Conservation (phyloP, 345 rosid species). For the Aegle marmelos region DNA sequence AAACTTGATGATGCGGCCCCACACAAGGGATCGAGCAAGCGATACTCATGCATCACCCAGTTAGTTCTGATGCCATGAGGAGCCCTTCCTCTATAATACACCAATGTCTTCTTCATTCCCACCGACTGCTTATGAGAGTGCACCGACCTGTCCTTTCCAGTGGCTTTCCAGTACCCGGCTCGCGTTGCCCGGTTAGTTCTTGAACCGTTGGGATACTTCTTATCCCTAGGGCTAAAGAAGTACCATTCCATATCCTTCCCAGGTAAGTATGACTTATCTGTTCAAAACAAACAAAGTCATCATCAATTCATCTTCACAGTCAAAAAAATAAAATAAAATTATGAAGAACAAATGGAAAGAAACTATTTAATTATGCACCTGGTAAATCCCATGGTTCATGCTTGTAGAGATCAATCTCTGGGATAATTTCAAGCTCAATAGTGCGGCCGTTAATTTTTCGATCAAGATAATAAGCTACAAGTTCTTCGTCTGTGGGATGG, state of each 20-base stretch:
- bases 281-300: neutral
- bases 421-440: slow-evolving; percentile 75
- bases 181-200: slow-evolving; percentile 73
- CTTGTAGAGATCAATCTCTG: slow-evolving; percentile 77
- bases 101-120: slow-evolving; percentile 83
- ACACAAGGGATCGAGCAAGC: slow-evolving; percentile 35
- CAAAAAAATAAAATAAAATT: neutral
- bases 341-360: neutral
- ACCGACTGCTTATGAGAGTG: slow-evolving; percentile 45
- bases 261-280: slow-evolving; percentile 70
- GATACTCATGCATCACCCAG: slow-evolving; percentile 87
- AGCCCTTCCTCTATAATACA: slow-evolving; percentile 70
- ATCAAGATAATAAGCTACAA: slow-evolving; percentile 70
- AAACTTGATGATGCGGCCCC: slow-evolving; percentile 29
- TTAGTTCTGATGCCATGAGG: slow-evolving; percentile 64
- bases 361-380: slow-evolving; percentile 28
- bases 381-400: slow-evolving; percentile 87
- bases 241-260: slow-evolving; percentile 87
- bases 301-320: neutral
- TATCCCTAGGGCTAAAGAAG: slow-evolving; percentile 72
- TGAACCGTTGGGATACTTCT: slow-evolving; percentile 77
- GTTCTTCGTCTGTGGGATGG: slow-evolving; percentile 84
- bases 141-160: slow-evolving; percentile 61
- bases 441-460: slow-evolving; percentile 57
- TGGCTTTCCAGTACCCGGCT: slow-evolving; percentile 79